These are phyloP conservation scores for Rhododendron mucronatum DNA, from an alignment of 148 eudicot species.

Conservation along the genomic window DNA sequence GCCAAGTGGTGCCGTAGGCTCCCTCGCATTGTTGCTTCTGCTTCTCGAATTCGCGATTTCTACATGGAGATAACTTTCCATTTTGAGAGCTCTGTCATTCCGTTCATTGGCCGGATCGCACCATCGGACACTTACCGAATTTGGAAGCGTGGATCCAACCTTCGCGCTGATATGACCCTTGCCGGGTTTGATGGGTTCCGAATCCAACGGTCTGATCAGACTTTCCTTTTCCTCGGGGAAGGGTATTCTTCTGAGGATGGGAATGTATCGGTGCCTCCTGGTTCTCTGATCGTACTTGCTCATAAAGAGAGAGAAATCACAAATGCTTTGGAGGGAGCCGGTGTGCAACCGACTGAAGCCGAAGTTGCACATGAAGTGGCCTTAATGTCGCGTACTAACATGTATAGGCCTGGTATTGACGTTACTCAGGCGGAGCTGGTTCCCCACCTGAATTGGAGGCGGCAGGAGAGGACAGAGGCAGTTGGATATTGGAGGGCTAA, in stretches of 20 bases:
- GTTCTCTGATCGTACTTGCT: constrained; percentile 76
- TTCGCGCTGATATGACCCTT: constrained; percentile 95
- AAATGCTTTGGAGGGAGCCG: constrained; percentile 92
- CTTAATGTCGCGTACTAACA: constrained; percentile 84
- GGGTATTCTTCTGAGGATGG: constrained; percentile 68
- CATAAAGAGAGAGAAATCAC: constrained; percentile 87
- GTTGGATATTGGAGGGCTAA: constrained; percentile 91
- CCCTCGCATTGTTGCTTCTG: constrained; percentile 84
- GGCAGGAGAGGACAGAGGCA: constrained; percentile 84
- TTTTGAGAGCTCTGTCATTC: constrained; percentile 94
- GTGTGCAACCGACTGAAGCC: constrained; percentile 76
- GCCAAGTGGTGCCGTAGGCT: constrained; percentile 97
- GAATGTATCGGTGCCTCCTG: constrained; percentile 56
- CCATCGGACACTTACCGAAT: constrained; percentile 95
- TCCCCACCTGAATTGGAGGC: constrained; percentile 81
- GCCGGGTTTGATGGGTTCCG: constrained; percentile 96
- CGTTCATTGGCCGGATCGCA: constrained; percentile 83
- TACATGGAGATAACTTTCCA: constrained; percentile 95
- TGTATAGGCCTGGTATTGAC: constrained; percentile 95
- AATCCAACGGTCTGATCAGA: constrained; percentile 90
- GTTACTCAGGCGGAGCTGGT: constrained; percentile 94
- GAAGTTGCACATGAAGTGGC: constrained; percentile 93
- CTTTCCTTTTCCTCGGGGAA: constrained; percentile 91
- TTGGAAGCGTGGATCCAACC: constrained; percentile 91
- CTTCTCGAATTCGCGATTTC: constrained; percentile 78